phyloP scores from a whole-genome alignment of 1,139 yeast genomes.

The Blastobotrys apis region DNA sequence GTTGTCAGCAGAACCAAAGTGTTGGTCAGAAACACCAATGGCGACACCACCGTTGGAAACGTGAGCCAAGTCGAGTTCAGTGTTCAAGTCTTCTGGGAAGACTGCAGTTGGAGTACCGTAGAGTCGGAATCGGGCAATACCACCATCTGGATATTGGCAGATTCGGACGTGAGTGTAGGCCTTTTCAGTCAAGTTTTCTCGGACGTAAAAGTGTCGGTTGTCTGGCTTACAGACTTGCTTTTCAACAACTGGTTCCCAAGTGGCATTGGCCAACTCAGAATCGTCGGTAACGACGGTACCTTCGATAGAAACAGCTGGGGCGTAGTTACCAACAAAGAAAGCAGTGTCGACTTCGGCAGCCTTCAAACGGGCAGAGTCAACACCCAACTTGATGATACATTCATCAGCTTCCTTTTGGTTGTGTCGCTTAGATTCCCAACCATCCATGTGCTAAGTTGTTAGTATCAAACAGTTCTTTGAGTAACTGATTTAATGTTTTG shows the following conservation, averaged over 20 bases:
- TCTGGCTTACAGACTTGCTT: slow-evolving; percentile 82
- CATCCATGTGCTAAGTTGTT: slow-evolving; percentile 74
- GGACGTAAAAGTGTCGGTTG: slow-evolving; percentile 74
- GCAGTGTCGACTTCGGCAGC: slow-evolving; percentile 93
- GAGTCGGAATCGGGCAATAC: slow-evolving; percentile 88
- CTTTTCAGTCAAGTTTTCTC: slow-evolving; percentile 49
- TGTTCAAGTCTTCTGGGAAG: slow-evolving; percentile 44
- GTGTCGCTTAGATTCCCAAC: slow-evolving; percentile 97
- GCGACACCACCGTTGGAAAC: slow-evolving; percentile 89
- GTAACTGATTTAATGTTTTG: neutral
- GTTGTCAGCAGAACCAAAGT: slow-evolving; percentile 87
- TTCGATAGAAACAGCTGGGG: slow-evolving; percentile 84
- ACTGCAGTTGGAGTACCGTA: slow-evolving; percentile 78
- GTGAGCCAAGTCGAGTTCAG: slow-evolving; percentile 68
- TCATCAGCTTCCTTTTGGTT: slow-evolving; percentile 79
- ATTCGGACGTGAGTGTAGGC: slow-evolving; percentile 76
- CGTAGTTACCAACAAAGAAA: slow-evolving; percentile 90
- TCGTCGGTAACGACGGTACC: slow-evolving; percentile 46
- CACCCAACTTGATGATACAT: slow-evolving; percentile 81
- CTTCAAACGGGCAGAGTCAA: slow-evolving; percentile 67
- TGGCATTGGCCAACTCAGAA: slow-evolving; percentile 36
- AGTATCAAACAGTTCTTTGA: neutral
- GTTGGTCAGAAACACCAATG: slow-evolving; percentile 78
- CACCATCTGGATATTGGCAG: slow-evolving; percentile 93
- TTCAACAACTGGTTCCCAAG: slow-evolving; percentile 69